Base-by-base conservation (phyloP, 164 flowering plant genomes). In the Vitis amurensis region DNA sequence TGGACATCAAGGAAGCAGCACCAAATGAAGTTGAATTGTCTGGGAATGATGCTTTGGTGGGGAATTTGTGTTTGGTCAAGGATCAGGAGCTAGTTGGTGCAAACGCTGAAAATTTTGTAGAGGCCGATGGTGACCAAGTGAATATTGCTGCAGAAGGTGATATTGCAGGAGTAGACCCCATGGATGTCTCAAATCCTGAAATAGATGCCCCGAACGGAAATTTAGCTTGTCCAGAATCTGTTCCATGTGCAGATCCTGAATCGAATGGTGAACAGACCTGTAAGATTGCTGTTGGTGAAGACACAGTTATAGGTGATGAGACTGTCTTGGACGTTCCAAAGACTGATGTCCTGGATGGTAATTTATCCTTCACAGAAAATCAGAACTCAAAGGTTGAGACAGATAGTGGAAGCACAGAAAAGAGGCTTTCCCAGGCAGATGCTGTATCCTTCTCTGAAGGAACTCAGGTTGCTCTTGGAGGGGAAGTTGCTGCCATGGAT, bases 1-100 rank as follows among this genome's bases (percentile, higher is more conserved):
- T 56, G 60, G 71, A 64, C 13, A 51, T 53, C 55, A 56, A 59
- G 69, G 65, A 51, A 37, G 44, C 44, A n/a, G 71, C 66, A 6
- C 51, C 49, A 12, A 57, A 55, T 53, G 44, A 62, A 19, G 76
- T 61, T 37, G 66, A 61, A 68, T 30, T 5, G 50, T 29, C 49
- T 47, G 31, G 14, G 12, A 57, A 10, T 8, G 63, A 73, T 50
- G 64, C 15, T 68, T 17, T 68, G 57, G 63, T 51, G n/a, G 60
- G 55, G 9, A 30, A 67, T 62, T 30, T 11, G 50, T 50, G 66
- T 13, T 15, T 10, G 47, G 52, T 53, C 4, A 53, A 53, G 13
- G 56, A 13, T 53, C 16, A 13, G 56, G 56, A 53, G 56, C n/a
- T 53, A 11, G 56, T 11, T 13, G 56, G 56, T 53, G 56, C 2